phyloP scores from a whole-genome alignment of 2,329 filamentous ascomycete genomes.

The Trichoderma hamatum region DNA sequence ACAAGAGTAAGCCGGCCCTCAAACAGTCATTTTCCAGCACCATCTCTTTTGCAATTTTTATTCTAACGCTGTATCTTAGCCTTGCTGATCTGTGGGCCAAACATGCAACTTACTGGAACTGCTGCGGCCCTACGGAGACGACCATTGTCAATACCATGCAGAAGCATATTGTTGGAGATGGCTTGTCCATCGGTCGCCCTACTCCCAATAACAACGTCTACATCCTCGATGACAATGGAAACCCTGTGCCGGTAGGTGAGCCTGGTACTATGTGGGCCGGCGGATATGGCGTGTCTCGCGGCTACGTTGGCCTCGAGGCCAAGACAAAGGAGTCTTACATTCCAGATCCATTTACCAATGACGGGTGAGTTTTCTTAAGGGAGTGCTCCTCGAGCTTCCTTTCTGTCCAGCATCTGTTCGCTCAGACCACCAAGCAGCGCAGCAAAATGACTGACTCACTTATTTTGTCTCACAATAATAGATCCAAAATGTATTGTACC shows the following conservation, averaged over 20 bases:
- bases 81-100: slow-evolving; percentile 61
- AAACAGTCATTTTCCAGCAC: not conserved
- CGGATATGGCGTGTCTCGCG: slow-evolving; percentile 56
- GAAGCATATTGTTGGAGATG: slow-evolving; percentile 49
- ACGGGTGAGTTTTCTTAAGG: slow-evolving; percentile 48
- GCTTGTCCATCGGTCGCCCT: slow-evolving; percentile 57
- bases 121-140: slow-evolving; percentile 63
- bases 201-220: slow-evolving; percentile 61
- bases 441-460: slow-evolving; percentile 11
- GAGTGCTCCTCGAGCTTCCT: not conserved
- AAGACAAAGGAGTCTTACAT: slow-evolving; percentile 55
- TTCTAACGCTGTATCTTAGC: slow-evolving; percentile 11
- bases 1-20: slow-evolving; percentile 42
- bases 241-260: slow-evolving; percentile 50
- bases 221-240: slow-evolving; percentile 51
- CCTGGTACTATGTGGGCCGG: slow-evolving; percentile 61
- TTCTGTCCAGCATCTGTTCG: not conserved
- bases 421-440: not conserved
- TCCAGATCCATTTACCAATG: slow-evolving; percentile 52
- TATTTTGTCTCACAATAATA: slow-evolving; percentile 23
- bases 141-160: slow-evolving; percentile 63
- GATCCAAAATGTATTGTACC: slow-evolving; percentile 59
- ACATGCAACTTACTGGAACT: slow-evolving; percentile 55
- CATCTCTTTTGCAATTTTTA: not conserved
- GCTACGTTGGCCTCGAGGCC: slow-evolving; percentile 57